A percentile compares a stretch with the other conserved stretches of the same genome.
Evolutionary conservation across 768 basidiomycete species (phyloP).

Genomic region (Leccinellum albellum): DNA sequence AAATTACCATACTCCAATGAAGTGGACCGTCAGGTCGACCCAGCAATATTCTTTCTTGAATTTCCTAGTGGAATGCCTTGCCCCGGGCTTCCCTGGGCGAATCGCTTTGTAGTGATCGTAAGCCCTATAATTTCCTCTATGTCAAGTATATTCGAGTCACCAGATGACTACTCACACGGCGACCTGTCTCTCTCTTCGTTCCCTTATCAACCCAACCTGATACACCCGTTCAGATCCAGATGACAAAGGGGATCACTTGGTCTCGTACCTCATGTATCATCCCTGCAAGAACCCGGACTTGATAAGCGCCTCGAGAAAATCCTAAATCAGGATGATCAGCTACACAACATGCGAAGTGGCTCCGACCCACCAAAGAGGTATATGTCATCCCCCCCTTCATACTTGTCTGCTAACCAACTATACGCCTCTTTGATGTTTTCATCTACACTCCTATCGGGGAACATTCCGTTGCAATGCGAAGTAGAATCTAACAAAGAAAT

Average conservation of each 20-base stretch:
- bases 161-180: not conserved
- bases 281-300: not conserved
- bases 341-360: not conserved
- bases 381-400: not conserved
- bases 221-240: not conserved
- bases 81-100: not conserved
- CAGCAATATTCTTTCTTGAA: not conserved
- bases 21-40: conserved; percentile 10
- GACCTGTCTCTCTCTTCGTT: not conserved
- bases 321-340: not conserved
- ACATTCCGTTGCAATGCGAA: not conserved
- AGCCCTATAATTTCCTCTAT: not conserved
- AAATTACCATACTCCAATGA: conserved; percentile 44
- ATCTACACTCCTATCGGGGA: not conserved
- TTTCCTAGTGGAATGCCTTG: not conserved
- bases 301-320: not conserved
- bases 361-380: not conserved
- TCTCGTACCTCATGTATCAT: not conserved
- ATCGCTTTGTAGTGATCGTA: not conserved
- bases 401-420: not conserved
- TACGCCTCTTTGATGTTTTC: not conserved
- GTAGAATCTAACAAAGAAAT: not conserved
- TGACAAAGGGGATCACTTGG: not conserved
- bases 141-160: not conserved
- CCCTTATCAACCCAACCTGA: not conserved